These are phyloP conservation scores for Dendrobium nobile DNA, from an alignment of 106 monocot species.

Conservation along the genomic window DNA sequence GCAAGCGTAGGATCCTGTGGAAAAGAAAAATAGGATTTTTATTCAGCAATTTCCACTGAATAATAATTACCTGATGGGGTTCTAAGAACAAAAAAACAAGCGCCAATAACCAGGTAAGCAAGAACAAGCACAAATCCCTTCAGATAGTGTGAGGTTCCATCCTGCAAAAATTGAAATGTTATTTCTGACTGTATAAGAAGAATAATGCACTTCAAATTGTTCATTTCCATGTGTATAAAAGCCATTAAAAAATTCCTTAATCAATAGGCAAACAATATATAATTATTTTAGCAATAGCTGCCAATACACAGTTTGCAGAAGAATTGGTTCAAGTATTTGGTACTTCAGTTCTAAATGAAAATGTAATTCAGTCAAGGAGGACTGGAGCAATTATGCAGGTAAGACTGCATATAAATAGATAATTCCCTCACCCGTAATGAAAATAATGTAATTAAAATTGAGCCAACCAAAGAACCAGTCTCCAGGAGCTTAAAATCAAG, in stretches of 20 bases:
- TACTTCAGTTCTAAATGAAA: too few species aligned
- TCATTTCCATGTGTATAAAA: too few species aligned
- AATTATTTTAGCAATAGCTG: too few species aligned
- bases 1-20: not conserved
- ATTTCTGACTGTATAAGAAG: not conserved
- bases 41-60: not conserved
- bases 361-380: too few species aligned
- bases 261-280: too few species aligned
- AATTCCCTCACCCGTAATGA: constrained; percentile 37
- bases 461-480: constrained; percentile 44
- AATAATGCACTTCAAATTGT: not conserved
- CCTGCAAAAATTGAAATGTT: constrained; percentile 20
- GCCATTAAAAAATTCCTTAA: too few species aligned
- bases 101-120: constrained; percentile 47
- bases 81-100: constrained; percentile 56
- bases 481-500: constrained; percentile 64
- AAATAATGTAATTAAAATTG: constrained; percentile 55
- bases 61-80: constrained; percentile 24
- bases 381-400: not conserved
- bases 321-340: too few species aligned
- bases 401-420: too few species aligned
- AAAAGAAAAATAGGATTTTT: not conserved
- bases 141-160: constrained; percentile 70
- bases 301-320: too few species aligned
- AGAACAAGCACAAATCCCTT: constrained; percentile 60